phyloP scores from a whole-genome alignment of 192 early-diverging fungal genomes.

The Piromyces sp. region DNA sequence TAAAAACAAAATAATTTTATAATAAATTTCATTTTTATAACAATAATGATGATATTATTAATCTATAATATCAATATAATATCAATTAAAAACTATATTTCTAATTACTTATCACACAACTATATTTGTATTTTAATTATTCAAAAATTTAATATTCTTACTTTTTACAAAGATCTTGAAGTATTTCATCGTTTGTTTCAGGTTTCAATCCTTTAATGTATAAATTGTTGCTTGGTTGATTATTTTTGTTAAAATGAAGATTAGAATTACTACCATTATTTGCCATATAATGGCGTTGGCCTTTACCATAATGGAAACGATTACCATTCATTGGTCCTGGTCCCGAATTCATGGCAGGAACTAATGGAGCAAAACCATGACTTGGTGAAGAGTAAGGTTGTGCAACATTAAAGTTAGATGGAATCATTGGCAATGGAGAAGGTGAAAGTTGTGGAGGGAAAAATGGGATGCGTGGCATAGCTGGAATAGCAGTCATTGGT shows the following conservation, averaged over 20 bases:
- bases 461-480: not conserved
- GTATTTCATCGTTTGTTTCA: constrained; percentile 44
- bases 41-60: no score
- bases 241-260: not conserved
- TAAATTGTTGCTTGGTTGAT: constrained; percentile 27
- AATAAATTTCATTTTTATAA: no score
- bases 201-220: constrained; percentile 62
- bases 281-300: not conserved
- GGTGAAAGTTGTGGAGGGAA: not conserved
- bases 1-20: no score
- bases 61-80: no score
- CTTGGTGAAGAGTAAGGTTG: not conserved
- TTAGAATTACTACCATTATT: not conserved
- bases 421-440: not conserved
- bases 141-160: no score
- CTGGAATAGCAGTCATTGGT: not conserved
- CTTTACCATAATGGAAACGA: not conserved
- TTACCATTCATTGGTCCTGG: not conserved
- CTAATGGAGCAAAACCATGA: not conserved
- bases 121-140: no score
- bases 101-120: no score
- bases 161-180: constrained; percentile 36
- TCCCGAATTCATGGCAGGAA: not conserved
- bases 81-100: no score
- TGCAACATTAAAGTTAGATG: not conserved